Percentiles rank a stretch among this genome's conserved stretches.
Conservation (phyloP, 2,329 filamentous ascomycete genomes). For the Lomentospora prolificans region DNA sequence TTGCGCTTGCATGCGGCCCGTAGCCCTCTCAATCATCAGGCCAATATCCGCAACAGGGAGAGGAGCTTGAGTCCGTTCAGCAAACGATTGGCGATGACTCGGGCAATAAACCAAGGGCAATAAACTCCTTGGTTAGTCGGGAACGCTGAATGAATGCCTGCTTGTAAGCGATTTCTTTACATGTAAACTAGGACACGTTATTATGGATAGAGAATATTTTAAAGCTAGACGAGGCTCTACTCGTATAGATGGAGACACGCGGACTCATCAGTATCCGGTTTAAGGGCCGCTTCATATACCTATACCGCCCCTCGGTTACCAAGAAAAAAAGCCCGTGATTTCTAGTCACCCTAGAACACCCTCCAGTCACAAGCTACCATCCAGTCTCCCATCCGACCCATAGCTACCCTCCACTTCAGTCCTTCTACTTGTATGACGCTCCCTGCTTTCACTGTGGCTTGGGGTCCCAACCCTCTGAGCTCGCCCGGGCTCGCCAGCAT, state of each 20-base stretch:
- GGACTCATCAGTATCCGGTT: too few relatives aligned
- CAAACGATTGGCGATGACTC: conserved; percentile 6
- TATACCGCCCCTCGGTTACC: too few relatives aligned
- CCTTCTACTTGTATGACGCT: conserved; percentile 1
- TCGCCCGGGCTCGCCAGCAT: conserved; percentile 6
- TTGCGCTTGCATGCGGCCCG: not conserved
- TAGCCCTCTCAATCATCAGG: not conserved
- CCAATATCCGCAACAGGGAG: not conserved
- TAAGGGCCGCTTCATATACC: too few relatives aligned
- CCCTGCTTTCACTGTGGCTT: not conserved
- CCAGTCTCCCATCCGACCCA: conserved; percentile 5
- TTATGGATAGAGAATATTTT: too few relatives aligned
- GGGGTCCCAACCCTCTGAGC: conserved; percentile 1
- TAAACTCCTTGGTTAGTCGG: not conserved
- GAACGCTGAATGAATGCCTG: not conserved
- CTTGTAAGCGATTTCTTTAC: not conserved
- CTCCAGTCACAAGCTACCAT: conserved; percentile 7
- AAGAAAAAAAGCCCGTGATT: too few relatives aligned
- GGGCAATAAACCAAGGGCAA: not conserved
- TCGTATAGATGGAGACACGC: too few relatives aligned
- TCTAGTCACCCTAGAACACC: not conserved
- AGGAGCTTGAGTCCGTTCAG: conserved; percentile 8
- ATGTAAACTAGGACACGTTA: too few relatives aligned
- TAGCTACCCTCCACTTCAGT: conserved; percentile 1
- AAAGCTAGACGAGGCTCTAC: too few relatives aligned